These are phyloP conservation scores for Saccharum hybrid DNA, from an alignment of 202 grass and related monocot species.

Conservation along the genomic window DNA sequence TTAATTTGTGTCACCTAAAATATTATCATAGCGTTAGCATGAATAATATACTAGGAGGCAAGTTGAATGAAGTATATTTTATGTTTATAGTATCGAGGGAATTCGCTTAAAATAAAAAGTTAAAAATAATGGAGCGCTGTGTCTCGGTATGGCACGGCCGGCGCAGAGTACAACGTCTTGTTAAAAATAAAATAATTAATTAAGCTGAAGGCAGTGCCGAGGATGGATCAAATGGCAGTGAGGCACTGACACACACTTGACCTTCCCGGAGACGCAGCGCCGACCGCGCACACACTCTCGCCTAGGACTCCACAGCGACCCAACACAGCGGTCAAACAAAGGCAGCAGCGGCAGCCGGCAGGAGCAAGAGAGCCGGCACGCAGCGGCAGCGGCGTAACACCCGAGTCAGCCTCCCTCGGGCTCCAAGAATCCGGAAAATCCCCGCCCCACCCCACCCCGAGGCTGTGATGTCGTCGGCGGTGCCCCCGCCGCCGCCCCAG, in stretches of 20 bases:
- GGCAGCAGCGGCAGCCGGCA: not conserved
- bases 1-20: no score
- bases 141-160: not conserved
- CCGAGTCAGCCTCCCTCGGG: constrained; percentile 9
- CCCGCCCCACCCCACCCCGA: constrained; percentile 35
- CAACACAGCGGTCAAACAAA: constrained; percentile 43
- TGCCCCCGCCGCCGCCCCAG: constrained; percentile 45
- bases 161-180: no score
- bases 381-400: constrained; percentile 25
- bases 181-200: no score
- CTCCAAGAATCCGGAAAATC: not conserved
- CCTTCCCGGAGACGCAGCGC: constrained; percentile 1
- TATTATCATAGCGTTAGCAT: no score
- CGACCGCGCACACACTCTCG: constrained; percentile 2
- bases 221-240: no score
- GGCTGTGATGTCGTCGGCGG: constrained; percentile 44
- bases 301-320: not conserved
- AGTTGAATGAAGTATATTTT: no score
- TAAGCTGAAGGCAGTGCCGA: no score
- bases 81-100: no score
- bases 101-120: no score
- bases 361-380: not conserved
- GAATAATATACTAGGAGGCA: no score
- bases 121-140: no score
- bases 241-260: not conserved